Base-by-base conservation (phyloP, 1,139 yeast species). In the Diutina ranongensis region DNA sequence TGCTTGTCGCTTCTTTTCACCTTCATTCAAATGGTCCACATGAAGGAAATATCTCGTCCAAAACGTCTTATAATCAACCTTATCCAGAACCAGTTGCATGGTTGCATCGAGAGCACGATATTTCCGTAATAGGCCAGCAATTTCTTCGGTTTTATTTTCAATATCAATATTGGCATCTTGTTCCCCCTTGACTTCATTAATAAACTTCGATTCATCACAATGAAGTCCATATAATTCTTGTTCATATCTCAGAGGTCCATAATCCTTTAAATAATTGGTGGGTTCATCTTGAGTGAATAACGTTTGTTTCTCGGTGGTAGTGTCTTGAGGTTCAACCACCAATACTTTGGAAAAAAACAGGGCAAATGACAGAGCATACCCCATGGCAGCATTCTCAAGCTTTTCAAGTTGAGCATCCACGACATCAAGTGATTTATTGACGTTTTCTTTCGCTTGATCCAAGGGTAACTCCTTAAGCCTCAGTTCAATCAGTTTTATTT, bases 31-130 rank as follows among this genome's bases (percentile, higher is more conserved):
- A 51, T 71, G 71, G 16, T 64, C 62, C 47, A 76, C 76, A 58
- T 75, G 70, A 49, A 64, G 68, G 59, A 78, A 84, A 62, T 86
- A 89, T 44, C 81, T 71, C 44, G 68, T 65, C 97, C 97, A 89
- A 59, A 89, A 89, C 42, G 67, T 66, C 28, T 71, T 67, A 53
- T 79, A 83, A 1, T 78, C 55, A 15, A 86, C 64, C 51, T 72
- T 61, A 2, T 71, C 75, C 0, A 94, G 94, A 1, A 86, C 95
- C 12, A 88, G 58, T 47, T 79, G 78, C 79, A 79, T 78, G 44
- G 84, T 62, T 36, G 65, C 65, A 31, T 72, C 65, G 50, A 88
- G 71, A 16, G 80, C 73, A 2, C 78, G 72, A 52, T 79, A 74
- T 48, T 65, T 59, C 34, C 54, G 65, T 47, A 85, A 64, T 28